These are phyloP conservation scores for Coniochaeta sp. DNA, from an alignment of 2,329 filamentous ascomycete genomes.

Conservation along the genomic window DNA sequence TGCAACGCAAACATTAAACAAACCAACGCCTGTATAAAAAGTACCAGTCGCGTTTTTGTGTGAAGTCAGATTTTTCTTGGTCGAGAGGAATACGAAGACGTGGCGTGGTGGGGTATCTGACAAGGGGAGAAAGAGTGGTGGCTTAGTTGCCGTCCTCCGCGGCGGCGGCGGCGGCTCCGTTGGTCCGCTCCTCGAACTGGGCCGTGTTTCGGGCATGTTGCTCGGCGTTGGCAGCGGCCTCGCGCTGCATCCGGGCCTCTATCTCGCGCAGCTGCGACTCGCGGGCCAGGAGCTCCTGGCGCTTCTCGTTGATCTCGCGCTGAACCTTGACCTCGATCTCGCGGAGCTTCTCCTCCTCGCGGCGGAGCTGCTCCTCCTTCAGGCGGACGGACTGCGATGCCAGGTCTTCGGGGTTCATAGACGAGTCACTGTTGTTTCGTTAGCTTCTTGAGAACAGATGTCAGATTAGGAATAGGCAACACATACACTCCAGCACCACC, in stretches of 20 bases:
- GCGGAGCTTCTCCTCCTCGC: constrained; percentile 98
- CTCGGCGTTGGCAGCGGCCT: constrained; percentile 48
- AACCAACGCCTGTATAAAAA: constrained; percentile 41
- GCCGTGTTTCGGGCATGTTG: constrained; percentile 19
- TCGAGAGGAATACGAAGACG: constrained; percentile 11
- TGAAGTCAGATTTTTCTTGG: constrained; percentile 4
- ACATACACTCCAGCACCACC: constrained; percentile 82
- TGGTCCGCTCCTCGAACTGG: constrained; percentile 26
- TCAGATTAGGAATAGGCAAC: constrained; percentile 4
- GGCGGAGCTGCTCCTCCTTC: constrained; percentile 98
- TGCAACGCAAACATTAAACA: constrained; percentile 34
- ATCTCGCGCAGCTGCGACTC: constrained; percentile 99
- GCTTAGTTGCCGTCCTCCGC: constrained; percentile 43
- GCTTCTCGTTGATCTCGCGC: constrained; percentile 99
- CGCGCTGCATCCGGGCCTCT: constrained; percentile 92
- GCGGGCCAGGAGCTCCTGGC: constrained; percentile 93
- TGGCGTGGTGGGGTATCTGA: constrained; percentile 4
- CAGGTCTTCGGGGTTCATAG: constrained; percentile 96
- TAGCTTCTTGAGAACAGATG: constrained; percentile 15
- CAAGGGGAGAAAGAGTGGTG: not conserved
- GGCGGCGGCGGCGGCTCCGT: constrained; percentile 34
- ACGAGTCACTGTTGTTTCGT: constrained; percentile 57
- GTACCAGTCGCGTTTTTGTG: constrained; percentile 33
- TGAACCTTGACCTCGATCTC: constrained; percentile 99
- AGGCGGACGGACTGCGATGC: constrained; percentile 95